Base-by-base conservation (phyloP, 805 yeast genomes). In the Komagataella pastoris region DNA sequence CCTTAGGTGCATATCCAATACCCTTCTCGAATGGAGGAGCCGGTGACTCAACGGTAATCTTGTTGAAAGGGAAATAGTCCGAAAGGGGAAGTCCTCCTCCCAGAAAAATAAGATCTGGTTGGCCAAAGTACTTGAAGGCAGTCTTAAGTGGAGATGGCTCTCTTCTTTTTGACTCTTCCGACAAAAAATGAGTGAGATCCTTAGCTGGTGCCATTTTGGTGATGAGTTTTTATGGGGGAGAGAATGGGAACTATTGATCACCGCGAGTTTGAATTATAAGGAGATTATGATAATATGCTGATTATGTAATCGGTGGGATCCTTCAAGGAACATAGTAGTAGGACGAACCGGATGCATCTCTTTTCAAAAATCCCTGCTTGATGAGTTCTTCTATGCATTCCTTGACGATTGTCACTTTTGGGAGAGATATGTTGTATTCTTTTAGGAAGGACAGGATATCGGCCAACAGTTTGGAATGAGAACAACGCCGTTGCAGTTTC, bases 81-180 rank as follows among this genome's bases (percentile, higher is more conserved):
- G 96, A 72, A 65, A 88, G 71, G 12, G 99, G 99, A 59, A 91
- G 77, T 6, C 99, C 99, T 60, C 98, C 99, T 52, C 97, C 98
- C 52, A 91, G 77, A 64, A 89, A 90, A 52, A 88, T 81, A 62
- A 93, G 74, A 51, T 83, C 79, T 40, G 96, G 96, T 56, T 79
- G 75, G 47, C 72, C 71, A 61, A 72, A 84, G 71, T 85, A 84
- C 63, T 80, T 81, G 74, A 91, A 88, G 17, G 95, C 95, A 45
- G 80, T 70, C 70, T 93, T 91, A 68, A 91, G 76, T 12, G 88
- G 83, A 10, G 97, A 88, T 43, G 84, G 79, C 49, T 75, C 70
- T 71, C 98, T 84, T 14, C 83, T 70, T 56, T 75, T 75, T 45
- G 97, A 80, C 70, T 91, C 97, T 3, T 71, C 79, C 24, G 96